phyloP scores from a whole-genome alignment of 345 rosid genomes.

The Geranium rotundifolium region DNA sequence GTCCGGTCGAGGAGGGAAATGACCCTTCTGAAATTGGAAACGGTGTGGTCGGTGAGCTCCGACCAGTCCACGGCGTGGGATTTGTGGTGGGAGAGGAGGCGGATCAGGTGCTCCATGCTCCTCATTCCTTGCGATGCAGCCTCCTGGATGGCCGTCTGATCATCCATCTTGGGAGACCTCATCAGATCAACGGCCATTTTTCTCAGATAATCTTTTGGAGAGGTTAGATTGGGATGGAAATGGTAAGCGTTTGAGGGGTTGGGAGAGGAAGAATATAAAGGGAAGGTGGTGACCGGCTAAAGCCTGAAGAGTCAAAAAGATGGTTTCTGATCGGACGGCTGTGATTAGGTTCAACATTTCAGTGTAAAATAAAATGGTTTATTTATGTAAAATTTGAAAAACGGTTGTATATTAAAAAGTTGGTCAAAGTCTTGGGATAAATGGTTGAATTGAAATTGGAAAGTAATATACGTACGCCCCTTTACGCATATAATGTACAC shows the following conservation, averaged over 20 bases:
- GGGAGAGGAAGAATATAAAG: not conserved
- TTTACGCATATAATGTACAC: too few relatives aligned
- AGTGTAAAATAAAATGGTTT: too few relatives aligned
- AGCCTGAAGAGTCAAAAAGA: too few relatives aligned
- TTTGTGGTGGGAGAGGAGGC: constrained; percentile 42
- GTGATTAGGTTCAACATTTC: too few relatives aligned
- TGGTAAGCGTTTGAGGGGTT: constrained; percentile 16
- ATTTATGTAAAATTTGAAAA: too few relatives aligned
- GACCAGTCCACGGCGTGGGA: constrained; percentile 43
- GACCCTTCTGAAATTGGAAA: constrained; percentile 66
- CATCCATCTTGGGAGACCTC: constrained; percentile 53
- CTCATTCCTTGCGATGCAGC: constrained; percentile 78
- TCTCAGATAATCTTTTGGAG: not conserved
- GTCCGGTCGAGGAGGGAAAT: constrained; percentile 69
- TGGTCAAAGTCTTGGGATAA: too few relatives aligned
- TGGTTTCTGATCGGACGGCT: too few relatives aligned
- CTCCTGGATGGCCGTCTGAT: constrained; percentile 66
- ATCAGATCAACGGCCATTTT: constrained; percentile 62
- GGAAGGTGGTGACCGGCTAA: too few relatives aligned
- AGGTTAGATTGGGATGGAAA: constrained; percentile 30
- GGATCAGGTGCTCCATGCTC: constrained; percentile 74
- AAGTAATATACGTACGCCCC: too few relatives aligned
- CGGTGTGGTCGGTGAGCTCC: constrained; percentile 54
- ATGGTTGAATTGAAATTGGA: too few relatives aligned
- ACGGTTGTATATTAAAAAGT: too few relatives aligned